Conservation (phyloP, 129 eudicot species). For the Saposhnikovia divaricata region DNA sequence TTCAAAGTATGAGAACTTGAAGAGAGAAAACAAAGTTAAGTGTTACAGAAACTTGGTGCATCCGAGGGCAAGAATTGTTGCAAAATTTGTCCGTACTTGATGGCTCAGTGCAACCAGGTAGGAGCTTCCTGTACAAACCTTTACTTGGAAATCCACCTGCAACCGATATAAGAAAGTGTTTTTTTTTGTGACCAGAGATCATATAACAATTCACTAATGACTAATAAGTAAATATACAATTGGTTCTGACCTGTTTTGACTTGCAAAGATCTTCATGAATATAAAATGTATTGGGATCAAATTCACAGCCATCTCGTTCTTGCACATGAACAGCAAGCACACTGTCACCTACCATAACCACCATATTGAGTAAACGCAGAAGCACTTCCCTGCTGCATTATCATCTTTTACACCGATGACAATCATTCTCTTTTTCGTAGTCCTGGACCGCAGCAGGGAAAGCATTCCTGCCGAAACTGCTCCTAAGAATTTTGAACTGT, state of each 20-base stretch:
- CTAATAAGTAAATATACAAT: background rate
- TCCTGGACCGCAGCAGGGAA: conserved; percentile 9
- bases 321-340: conserved; percentile 43
- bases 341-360: conserved; percentile 26
- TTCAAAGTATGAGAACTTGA: background rate
- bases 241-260: conserved; percentile 28
- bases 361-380: conserved; percentile 23
- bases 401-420: conserved; percentile 32
- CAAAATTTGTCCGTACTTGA: conserved; percentile 31
- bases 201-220: background rate
- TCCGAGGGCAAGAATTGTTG: conserved; percentile 35
- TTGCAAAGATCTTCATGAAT: conserved; percentile 46
- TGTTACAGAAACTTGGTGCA: conserved; percentile 28
- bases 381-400: conserved; percentile 32
- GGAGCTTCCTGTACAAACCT: conserved; percentile 27
- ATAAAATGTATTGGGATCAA: conserved; percentile 39
- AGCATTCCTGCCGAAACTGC: background rate
- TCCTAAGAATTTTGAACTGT: background rate
- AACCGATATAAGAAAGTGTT: background rate
- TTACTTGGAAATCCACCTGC: conserved; percentile 43
- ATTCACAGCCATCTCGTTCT: conserved; percentile 16
- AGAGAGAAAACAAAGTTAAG: background rate
- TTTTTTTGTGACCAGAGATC: background rate
- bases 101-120: conserved; percentile 24
- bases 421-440: conserved; percentile 16